Evolutionary conservation across 305 asterid genomes (phyloP).

Genomic region (Ajuga reptans): DNA sequence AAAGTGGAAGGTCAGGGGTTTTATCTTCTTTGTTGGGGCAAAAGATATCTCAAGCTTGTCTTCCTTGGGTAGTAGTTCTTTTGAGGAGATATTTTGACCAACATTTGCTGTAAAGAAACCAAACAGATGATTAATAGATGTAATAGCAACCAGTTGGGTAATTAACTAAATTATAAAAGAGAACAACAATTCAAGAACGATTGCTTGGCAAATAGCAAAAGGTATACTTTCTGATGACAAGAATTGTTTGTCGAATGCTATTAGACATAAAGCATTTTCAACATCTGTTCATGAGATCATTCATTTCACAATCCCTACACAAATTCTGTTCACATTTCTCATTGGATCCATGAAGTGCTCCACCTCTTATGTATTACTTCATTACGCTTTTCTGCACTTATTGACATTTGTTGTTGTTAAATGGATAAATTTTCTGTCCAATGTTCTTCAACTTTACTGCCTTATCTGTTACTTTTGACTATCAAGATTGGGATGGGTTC

Average conservation of each 20-base stretch:
- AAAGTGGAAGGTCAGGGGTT: not conserved
- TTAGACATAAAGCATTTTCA: not conserved
- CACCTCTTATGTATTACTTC: not conserved
- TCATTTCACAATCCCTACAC: not conserved
- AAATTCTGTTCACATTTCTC: not conserved
- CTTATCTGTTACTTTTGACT: not conserved
- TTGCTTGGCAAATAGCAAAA: not conserved
- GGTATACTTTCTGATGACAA: not conserved
- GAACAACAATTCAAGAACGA: not conserved
- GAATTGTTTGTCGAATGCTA: not conserved
- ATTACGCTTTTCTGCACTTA: not conserved
- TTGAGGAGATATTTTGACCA: not conserved
- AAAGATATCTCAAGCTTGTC: not conserved
- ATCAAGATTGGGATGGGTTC: constrained; percentile 5
- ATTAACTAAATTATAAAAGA: not conserved
- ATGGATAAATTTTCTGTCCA: not conserved
- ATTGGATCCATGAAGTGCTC: not conserved
- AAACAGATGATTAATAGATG: not conserved
- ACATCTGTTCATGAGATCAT: not conserved
- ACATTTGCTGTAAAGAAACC: not conserved
- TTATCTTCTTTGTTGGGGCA: not conserved
- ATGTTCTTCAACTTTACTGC: not conserved
- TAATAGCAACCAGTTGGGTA: not conserved
- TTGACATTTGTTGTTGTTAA: not conserved
- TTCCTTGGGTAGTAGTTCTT: not conserved